phyloP scores from a whole-genome alignment of 495 filamentous ascomycete species.

The Xylaria grammica region DNA sequence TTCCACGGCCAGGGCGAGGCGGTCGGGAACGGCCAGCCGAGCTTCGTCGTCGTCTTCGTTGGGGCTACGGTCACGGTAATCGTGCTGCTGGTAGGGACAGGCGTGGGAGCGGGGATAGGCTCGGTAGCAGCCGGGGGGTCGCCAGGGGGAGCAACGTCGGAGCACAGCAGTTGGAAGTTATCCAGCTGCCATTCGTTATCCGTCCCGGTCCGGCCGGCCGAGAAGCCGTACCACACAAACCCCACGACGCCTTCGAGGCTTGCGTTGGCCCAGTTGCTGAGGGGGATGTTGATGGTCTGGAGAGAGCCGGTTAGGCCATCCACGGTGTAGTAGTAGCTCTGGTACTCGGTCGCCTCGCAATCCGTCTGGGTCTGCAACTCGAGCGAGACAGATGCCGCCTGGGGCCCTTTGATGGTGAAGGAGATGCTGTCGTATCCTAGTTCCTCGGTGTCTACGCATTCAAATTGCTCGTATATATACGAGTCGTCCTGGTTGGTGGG shows the following conservation, averaged over 20 bases:
- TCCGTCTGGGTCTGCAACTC: conserved; percentile 59
- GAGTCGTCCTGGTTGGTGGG: conserved; percentile 47
- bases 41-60: conserved; percentile 19
- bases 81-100: conserved; percentile 30
- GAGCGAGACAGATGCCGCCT: conserved; percentile 52
- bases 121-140: conserved; percentile 21
- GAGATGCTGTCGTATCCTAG: conserved; percentile 57
- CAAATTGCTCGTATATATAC: conserved; percentile 65
- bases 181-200: conserved; percentile 56
- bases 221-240: conserved; percentile 59
- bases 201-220: conserved; percentile 39
- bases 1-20: conserved; percentile 12
- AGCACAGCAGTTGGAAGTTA: conserved; percentile 58
- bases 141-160: conserved; percentile 28
- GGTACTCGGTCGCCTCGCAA: conserved; percentile 51
- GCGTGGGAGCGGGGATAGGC: conserved; percentile 19
- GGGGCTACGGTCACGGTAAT: conserved; percentile 25
- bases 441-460: conserved; percentile 52
- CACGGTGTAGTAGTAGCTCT: conserved; percentile 52
- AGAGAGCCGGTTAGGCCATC: conserved; percentile 55
- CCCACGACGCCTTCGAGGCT: conserved; percentile 57
- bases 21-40: conserved; percentile 1
- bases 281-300: conserved; percentile 58
- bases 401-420: conserved; percentile 61
- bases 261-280: conserved; percentile 57